These are phyloP conservation scores for Aureobasidium sp. DNA, from an alignment of 2,329 filamentous ascomycete genomes.

Conservation along the genomic window DNA sequence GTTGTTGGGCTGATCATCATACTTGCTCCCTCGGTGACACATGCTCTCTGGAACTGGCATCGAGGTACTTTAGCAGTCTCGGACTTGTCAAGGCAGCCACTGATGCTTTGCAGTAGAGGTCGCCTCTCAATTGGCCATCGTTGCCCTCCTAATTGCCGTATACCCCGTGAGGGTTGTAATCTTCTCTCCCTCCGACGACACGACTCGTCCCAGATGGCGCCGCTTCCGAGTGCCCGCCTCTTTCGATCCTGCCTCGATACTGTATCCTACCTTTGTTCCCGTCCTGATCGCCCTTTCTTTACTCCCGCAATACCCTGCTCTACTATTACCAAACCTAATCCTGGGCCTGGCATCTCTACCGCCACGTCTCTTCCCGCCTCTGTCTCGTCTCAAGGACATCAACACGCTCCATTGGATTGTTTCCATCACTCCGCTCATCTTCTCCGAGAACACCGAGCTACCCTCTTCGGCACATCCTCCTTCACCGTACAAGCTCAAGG, in stretches of 20 bases:
- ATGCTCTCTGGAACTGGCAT: constrained; percentile 30
- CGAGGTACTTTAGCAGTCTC: constrained; percentile 28
- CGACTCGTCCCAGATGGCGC: neutral
- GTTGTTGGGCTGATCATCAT: constrained; percentile 42
- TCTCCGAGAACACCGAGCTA: constrained; percentile 38
- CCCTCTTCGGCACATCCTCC: constrained; percentile 27
- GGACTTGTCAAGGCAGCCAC: constrained; percentile 9
- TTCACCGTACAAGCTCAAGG: constrained; percentile 27
- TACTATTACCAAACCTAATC: constrained; percentile 72
- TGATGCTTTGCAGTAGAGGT: constrained; percentile 29
- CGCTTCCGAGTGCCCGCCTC: constrained; percentile 56
- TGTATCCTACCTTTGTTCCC: constrained; percentile 75
- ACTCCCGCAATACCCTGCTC: constrained; percentile 50
- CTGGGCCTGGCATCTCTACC: constrained; percentile 73
- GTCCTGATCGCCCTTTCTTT: constrained; percentile 70
- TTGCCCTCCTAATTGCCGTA: constrained; percentile 25
- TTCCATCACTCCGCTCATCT: constrained; percentile 59
- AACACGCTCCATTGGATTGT: constrained; percentile 72
- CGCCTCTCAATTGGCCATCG: constrained; percentile 29
- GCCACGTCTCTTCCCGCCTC: constrained; percentile 59
- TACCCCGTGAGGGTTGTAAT: constrained; percentile 33
- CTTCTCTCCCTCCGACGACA: neutral
- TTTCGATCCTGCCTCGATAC: constrained; percentile 87
- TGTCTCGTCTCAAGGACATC: constrained; percentile 48
- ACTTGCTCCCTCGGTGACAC: constrained; percentile 27